Percentiles rank a stretch among this genome's conserved stretches.
Evolutionary conservation across 768 basidiomycete genomes (phyloP).

Genomic region (Cystoderma amianthinum): DNA sequence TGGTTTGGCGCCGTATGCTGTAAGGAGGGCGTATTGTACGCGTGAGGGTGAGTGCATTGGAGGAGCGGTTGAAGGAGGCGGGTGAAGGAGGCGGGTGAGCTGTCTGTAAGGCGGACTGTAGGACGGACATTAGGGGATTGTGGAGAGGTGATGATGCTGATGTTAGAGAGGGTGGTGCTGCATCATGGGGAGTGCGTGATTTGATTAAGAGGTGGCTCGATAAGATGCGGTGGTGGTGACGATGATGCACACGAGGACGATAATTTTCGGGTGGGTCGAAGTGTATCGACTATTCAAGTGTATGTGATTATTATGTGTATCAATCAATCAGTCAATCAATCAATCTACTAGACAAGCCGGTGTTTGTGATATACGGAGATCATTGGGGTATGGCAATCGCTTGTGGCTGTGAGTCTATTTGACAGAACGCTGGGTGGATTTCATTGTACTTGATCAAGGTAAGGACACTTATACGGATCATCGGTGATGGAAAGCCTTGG

Average conservation of each 20-base stretch:
- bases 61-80: conserved; percentile 13
- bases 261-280: neutral
- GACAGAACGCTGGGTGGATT: neutral
- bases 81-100: neutral
- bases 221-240: conserved; percentile 5
- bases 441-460: neutral
- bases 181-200: conserved; percentile 14
- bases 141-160: neutral
- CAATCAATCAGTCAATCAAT: neutral
- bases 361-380: neutral
- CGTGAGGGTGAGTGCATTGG: conserved; percentile 46
- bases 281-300: conserved; percentile 5
- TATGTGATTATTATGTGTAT: neutral
- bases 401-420: neutral
- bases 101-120: conserved; percentile 4
- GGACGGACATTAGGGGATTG: conserved; percentile 5
- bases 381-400: neutral
- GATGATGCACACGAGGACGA: neutral
- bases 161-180: neutral
- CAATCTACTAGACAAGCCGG: neutral
- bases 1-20: conserved; percentile 70
- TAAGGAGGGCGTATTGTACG: conserved; percentile 54
- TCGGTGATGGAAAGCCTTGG: neutral
- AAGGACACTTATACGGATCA: neutral
- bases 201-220: conserved; percentile 20